phyloP scores from a whole-genome alignment of 768 basidiomycete genomes.

The Leccinum longicurvipes region DNA sequence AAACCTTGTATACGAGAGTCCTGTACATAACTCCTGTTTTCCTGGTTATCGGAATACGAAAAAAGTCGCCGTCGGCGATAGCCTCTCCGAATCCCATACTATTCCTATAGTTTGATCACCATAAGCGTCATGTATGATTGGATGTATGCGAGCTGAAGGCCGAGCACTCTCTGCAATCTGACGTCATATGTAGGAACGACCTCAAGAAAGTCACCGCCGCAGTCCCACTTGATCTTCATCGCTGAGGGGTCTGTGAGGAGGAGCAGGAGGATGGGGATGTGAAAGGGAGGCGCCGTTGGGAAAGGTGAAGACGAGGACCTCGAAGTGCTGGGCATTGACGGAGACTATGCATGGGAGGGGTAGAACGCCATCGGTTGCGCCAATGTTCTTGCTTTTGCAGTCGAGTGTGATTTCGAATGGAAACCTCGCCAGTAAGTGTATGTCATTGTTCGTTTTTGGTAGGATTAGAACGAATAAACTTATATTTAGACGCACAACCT shows the following conservation, averaged over 20 bases:
- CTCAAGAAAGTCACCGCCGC: slow-evolving; percentile 40
- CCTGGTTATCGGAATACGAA: not conserved
- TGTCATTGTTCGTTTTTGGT: too few species aligned
- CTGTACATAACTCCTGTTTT: not conserved
- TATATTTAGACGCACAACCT: too few species aligned
- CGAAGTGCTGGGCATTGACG: slow-evolving; percentile 31
- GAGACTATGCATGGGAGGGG: slow-evolving; percentile 37
- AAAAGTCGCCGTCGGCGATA: not conserved
- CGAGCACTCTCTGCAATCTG: slow-evolving; percentile 33
- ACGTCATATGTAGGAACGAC: slow-evolving; percentile 28
- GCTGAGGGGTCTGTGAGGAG: slow-evolving; percentile 29
- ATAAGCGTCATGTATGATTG: slow-evolving; percentile 24
- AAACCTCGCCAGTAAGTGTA: slow-evolving; percentile 21
- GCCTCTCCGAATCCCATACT: not conserved
- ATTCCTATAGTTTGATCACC: too few species aligned
- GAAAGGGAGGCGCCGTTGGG: slow-evolving; percentile 10
- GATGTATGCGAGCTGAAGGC: slow-evolving; percentile 41
- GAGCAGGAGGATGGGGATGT: slow-evolving; percentile 24
- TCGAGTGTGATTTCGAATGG: slow-evolving; percentile 35
- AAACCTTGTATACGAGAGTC: not conserved
- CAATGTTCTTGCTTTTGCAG: slow-evolving; percentile 39
- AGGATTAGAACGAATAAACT: too few species aligned
- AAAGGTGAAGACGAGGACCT: slow-evolving; percentile 29
- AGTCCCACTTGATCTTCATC: slow-evolving; percentile 42
- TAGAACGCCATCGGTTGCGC: slow-evolving; percentile 29